These are phyloP conservation scores for Fusarium stilboides DNA, from an alignment of 2,329 filamentous ascomycete genomes.

Conservation along the genomic window DNA sequence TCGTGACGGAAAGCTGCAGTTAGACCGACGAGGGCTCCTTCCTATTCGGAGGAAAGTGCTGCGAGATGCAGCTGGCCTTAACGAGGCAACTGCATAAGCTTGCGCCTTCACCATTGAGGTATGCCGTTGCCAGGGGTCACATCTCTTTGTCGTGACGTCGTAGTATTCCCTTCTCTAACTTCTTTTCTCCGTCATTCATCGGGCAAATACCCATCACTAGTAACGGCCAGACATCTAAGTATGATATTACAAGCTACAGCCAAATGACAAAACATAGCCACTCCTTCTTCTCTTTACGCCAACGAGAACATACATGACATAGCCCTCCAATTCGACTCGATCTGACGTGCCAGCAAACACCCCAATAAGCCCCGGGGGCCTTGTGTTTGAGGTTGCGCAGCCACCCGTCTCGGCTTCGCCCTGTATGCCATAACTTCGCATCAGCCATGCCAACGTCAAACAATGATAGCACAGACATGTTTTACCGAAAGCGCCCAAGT, in stretches of 20 bases:
- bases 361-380: neutral
- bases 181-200: neutral
- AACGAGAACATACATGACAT: neutral
- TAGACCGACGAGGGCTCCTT: conserved; percentile 25
- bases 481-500: conserved; percentile 1
- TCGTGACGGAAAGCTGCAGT: conserved; percentile 36
- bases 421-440: neutral
- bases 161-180: neutral
- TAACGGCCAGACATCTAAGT: no score
- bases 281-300: neutral
- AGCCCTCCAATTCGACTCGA: neutral
- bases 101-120: conserved; percentile 12
- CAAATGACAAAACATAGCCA: no score
- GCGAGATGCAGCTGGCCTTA: conserved; percentile 35
- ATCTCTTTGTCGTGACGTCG: neutral
- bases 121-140: neutral
- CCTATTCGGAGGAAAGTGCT: neutral
- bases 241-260: no score
- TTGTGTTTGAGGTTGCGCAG: conserved; percentile 30
- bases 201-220: neutral
- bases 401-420: conserved; percentile 23
- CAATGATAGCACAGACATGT: neutral
- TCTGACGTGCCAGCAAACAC: conserved; percentile 14
- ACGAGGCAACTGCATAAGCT: conserved; percentile 11
- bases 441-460: neutral